phyloP scores from a whole-genome alignment of 2,329 filamentous ascomycete species.

The Lasiodiplodia sp. region DNA sequence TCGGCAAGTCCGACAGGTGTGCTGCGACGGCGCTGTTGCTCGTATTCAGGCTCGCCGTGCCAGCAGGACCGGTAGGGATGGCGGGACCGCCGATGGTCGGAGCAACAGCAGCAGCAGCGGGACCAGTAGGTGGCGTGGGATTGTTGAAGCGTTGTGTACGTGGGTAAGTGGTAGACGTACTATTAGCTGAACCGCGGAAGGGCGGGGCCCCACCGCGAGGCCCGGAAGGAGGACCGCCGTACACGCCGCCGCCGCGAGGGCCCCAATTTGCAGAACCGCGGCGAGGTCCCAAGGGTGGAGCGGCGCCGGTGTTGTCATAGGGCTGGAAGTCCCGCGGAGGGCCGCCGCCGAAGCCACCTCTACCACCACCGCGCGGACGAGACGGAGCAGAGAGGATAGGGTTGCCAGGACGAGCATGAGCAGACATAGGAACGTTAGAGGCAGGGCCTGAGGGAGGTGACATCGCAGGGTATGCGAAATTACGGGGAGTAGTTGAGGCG shows the following conservation, averaged over 20 bases:
- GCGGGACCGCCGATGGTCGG: conserved; percentile 30
- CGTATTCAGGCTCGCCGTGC: conserved; percentile 31
- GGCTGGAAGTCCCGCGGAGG: conserved; percentile 36
- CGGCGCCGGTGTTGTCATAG: conserved; percentile 40
- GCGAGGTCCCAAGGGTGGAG: conserved; percentile 43
- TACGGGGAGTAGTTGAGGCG: conserved; percentile 38
- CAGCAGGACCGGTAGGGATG: conserved; percentile 27
- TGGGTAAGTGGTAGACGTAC: conserved; percentile 54
- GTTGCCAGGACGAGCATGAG: conserved; percentile 42
- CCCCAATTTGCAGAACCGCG: conserved; percentile 45
- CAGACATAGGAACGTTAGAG: conserved; percentile 40
- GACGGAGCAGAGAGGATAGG: conserved; percentile 50
- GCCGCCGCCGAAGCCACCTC: conserved; percentile 46
- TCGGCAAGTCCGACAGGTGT: conserved; percentile 53
- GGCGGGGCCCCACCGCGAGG: conserved; percentile 42
- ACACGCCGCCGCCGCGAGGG: conserved; percentile 40
- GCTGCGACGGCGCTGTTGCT: conserved; percentile 33
- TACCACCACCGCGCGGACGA: conserved; percentile 48
- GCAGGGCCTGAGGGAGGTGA: conserved; percentile 50
- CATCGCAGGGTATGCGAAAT: conserved; percentile 41
- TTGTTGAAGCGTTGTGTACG: conserved; percentile 54
- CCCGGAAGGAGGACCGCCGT: conserved; percentile 43
- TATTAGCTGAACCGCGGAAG: conserved; percentile 52
- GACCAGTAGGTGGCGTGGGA: conserved; percentile 29
- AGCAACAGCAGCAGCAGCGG: conserved; percentile 25